Evolutionary conservation across 139 green algal genomes (phyloP), one percentile per base, ranked within the genome.

Genomic region (Micractinium sp.): DNA sequence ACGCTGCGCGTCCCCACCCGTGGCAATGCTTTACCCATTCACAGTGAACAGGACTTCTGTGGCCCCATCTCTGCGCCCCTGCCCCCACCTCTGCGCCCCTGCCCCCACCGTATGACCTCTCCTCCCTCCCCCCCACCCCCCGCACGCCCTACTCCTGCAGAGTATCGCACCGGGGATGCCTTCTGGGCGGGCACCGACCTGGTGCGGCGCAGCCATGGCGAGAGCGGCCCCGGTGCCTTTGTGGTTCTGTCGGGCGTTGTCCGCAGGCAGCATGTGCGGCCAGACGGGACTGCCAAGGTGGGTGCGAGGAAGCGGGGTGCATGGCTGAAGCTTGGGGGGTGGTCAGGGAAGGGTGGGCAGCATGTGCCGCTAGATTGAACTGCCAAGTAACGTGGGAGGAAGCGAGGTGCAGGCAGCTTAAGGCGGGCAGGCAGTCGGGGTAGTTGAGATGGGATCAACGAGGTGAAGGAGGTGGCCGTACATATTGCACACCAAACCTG

Each of bases 211-310:
- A 83, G 18, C 29, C 36, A 23, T 3, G 27, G 53, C 23, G 63
- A 33, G 31, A 35, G 77, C 12, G 74, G 83, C 0, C 82, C 82
- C 18, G 90, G 90, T 67, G 39, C 36, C 12, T 88, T 88, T 74
- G 73, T 91, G 33, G 82, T 93, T n/a, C 61, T 93, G 60, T 69
- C 47, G 9, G 90, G 90, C 20, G 90, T 93, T 7, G 73, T 91
- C 22, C 88, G 90, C 27, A 82, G 75, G n/a, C 3, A 88, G 15
- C 66, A 81, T 47, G 29, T 71, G 41, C 41, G 63, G 33, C 56
- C 63, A 20, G 88, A 90, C 79, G 75, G 74, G 69, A 79, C 53
- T 2, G 67, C 60, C 14, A 75, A 89, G 86, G 86, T 84, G 85
- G 15, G 18, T 0, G 67, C 25, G 18, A 38, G 36, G n/a, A 25